Conservation (phyloP, 768 basidiomycete species). For the Leccinum rimulosum region DNA sequence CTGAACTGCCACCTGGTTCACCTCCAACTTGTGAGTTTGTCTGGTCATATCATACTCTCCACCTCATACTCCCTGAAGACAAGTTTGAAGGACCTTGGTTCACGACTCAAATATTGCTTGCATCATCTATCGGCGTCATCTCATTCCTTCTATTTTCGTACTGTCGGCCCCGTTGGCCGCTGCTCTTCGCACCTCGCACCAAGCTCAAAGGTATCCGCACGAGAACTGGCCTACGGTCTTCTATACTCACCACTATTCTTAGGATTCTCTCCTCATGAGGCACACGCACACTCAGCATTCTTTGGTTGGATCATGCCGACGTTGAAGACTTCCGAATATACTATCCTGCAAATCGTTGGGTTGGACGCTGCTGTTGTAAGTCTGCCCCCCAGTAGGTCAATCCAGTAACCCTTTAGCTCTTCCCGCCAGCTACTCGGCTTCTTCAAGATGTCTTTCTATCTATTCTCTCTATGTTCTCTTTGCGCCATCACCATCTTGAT, state of each 20-base stretch:
- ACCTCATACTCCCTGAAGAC: slow-evolving; percentile 37
- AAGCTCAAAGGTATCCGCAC: slow-evolving; percentile 78
- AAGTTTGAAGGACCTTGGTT: slow-evolving; percentile 96
- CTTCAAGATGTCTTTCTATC: slow-evolving; percentile 90
- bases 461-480: slow-evolving; percentile 84
- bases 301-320: slow-evolving; percentile 98
- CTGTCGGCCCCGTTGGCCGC: slow-evolving; percentile 81
- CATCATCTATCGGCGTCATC: slow-evolving; percentile 68
- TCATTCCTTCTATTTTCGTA: slow-evolving; percentile 90
- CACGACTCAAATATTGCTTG: slow-evolving; percentile 81
- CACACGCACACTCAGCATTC: slow-evolving; percentile 80
- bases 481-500: slow-evolving; percentile 85
- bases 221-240: not conserved
- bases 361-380: slow-evolving; percentile 94
- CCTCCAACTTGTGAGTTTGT: slow-evolving; percentile 57
- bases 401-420: not conserved
- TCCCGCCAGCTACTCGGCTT: slow-evolving; percentile 80
- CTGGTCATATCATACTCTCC: not conserved
- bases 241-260: slow-evolving; percentile 5
- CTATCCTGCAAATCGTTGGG: slow-evolving; percentile 93
- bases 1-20: slow-evolving; percentile 56
- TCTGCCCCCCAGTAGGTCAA: slow-evolving; percentile 10
- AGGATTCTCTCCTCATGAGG: slow-evolving; percentile 95
- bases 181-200: slow-evolving; percentile 90
- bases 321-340: slow-evolving; percentile 84